Evolutionary conservation across 305 asterid species (phyloP).

Genomic region (Ilex paraguariensis): DNA sequence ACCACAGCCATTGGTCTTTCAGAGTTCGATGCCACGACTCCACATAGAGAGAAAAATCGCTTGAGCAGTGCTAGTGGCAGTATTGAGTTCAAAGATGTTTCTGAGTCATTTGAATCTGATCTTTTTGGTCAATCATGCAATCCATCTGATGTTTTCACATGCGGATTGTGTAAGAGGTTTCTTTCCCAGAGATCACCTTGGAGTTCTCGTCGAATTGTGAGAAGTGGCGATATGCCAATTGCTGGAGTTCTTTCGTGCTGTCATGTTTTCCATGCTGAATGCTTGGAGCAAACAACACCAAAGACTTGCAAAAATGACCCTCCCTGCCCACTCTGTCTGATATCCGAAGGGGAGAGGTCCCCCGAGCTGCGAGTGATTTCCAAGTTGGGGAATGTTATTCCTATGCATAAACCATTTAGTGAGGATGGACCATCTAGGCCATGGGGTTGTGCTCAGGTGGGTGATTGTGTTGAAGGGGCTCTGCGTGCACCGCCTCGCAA

Average conservation of each 20-base stretch:
- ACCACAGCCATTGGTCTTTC: constrained; percentile 24
- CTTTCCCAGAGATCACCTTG: constrained; percentile 92
- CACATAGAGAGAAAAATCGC: constrained; percentile 51
- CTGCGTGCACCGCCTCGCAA: constrained; percentile 53
- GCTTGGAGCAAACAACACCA: constrained; percentile 87
- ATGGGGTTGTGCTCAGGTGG: constrained; percentile 84
- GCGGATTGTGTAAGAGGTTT: constrained; percentile 80
- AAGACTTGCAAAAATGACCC: constrained; percentile 78
- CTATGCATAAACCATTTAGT: constrained; percentile 53
- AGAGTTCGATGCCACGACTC: constrained; percentile 43
- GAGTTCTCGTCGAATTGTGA: constrained; percentile 80
- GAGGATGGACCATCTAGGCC: constrained; percentile 72
- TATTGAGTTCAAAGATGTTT: constrained; percentile 60
- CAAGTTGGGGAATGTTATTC: constrained; percentile 50
- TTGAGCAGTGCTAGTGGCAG: constrained; percentile 73
- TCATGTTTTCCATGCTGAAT: constrained; percentile 93
- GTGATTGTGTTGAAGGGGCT: constrained; percentile 90
- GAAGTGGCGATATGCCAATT: constrained; percentile 90
- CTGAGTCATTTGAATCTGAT: constrained; percentile 57
- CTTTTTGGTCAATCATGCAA: constrained; percentile 30
- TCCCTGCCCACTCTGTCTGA: constrained; percentile 80
- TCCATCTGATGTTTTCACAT: constrained; percentile 54
- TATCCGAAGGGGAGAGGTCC: constrained; percentile 42
- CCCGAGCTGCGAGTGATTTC: constrained; percentile 52
- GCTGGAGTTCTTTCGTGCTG: constrained; percentile 91